A percentile compares a stretch with the other conserved stretches of the same genome.
Evolutionary conservation across 225 moss, liverwort and hornwort genomes (phyloP).

Genomic region (Antitrichia curtipendula): DNA sequence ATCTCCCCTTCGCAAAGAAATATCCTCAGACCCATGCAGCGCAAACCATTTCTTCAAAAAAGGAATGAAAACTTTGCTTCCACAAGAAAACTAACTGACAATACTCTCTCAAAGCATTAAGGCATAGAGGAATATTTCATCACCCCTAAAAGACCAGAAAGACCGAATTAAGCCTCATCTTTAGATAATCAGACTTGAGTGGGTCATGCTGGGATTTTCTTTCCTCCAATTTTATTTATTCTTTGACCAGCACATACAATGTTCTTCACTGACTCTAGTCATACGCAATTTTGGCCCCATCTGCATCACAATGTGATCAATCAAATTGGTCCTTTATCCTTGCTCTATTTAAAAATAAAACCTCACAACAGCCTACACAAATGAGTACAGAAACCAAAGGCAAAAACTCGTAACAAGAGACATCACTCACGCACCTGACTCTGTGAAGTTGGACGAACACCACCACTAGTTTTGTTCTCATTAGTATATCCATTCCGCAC

Average conservation of each 20-base stretch:
- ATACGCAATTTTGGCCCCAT: not conserved
- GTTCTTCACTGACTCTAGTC: not conserved
- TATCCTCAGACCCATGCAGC: not conserved
- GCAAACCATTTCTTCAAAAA: not conserved
- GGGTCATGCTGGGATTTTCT: not conserved
- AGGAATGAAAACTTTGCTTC: not conserved
- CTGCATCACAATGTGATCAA: not conserved
- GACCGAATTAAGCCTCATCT: not conserved
- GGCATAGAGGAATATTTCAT: not conserved
- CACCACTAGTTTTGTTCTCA: not conserved
- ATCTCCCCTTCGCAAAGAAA: not conserved
- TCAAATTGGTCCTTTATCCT: not conserved
- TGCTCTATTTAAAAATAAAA: not conserved
- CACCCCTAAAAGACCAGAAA: not conserved
- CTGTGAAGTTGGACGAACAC: not conserved
- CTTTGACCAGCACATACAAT: not conserved
- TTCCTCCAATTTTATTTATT: not conserved
- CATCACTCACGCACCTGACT: constrained; percentile 3
- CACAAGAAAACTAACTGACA: not conserved
- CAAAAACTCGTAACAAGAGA: not conserved
- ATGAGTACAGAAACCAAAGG: not conserved
- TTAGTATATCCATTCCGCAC: constrained; percentile 1
- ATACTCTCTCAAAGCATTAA: not conserved
- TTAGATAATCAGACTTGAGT: not conserved
- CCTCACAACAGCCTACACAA: not conserved